Conservation (phyloP, 148 eudicot species). For the Amaranthus cruentus region DNA sequence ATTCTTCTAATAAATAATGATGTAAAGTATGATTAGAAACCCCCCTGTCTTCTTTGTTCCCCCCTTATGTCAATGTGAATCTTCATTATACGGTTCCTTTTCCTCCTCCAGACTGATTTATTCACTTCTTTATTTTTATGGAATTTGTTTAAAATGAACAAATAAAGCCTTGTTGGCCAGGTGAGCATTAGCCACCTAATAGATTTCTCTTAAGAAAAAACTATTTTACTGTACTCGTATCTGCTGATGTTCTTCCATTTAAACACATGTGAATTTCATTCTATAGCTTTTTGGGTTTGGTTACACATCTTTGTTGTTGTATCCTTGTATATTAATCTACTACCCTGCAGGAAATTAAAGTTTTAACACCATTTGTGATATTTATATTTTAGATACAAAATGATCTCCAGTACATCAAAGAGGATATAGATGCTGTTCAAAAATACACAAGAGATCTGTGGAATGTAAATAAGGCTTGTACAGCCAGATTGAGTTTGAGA, state of each 20-base stretch:
- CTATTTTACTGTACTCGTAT: constrained; percentile 1
- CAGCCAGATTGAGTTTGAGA: constrained; percentile 42
- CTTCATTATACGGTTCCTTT: neutral
- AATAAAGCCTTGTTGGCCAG: neutral
- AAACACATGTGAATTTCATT: neutral
- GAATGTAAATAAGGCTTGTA: constrained; percentile 39
- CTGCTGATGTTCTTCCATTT: neutral
- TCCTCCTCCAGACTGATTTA: too few relatives aligned
- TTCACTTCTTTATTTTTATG: neutral
- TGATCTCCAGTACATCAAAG: constrained; percentile 73
- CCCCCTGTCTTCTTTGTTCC: too few relatives aligned
- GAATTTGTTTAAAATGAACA: neutral
- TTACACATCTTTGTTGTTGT: neutral
- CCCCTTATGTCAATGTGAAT: too few relatives aligned
- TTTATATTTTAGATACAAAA: constrained; percentile 50
- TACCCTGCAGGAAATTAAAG: neutral
- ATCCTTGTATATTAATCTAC: neutral
- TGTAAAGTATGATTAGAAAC: too few relatives aligned
- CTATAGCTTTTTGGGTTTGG: neutral
- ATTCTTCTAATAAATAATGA: too few relatives aligned
- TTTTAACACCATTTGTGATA: constrained; percentile 1
- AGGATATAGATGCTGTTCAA: constrained; percentile 69
- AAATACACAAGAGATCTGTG: constrained; percentile 45
- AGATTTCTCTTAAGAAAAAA: neutral
- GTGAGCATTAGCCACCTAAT: neutral